Percentiles rank a stretch among this genome's conserved stretches.
Conservation (phyloP, 805 yeast species). For the Spathaspora hagerdaliae region DNA sequence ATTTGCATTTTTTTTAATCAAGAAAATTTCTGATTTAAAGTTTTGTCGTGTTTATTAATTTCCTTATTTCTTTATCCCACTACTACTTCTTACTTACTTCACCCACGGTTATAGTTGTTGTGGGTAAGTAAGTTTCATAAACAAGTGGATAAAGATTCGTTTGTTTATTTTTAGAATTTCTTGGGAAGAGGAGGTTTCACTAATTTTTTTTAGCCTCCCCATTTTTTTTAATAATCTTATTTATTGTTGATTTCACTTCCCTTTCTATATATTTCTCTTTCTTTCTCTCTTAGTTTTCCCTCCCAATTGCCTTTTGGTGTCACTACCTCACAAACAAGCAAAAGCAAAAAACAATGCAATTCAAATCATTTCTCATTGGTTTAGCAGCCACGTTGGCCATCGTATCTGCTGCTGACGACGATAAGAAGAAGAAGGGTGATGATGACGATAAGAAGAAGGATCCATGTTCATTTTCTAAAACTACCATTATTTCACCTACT, state of each 20-base stretch:
- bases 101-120: too few relatives aligned
- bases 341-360: slow-evolving; percentile 4
- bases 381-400: background rate
- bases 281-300: background rate
- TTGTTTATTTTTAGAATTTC: background rate
- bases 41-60: too few relatives aligned
- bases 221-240: background rate
- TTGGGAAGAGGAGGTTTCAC: background rate
- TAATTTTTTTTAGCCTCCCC: background rate
- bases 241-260: background rate
- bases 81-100: too few relatives aligned
- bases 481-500: slow-evolving; percentile 37
- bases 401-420: slow-evolving; percentile 2
- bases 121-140: background rate
- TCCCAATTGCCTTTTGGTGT: too few relatives aligned
- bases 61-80: too few relatives aligned
- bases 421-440: background rate
- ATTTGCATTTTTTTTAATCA: too few relatives aligned
- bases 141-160: background rate
- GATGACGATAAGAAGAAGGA: background rate
- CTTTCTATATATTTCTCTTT: background rate
- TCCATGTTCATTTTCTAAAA: slow-evolving; percentile 34
- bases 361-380: slow-evolving; percentile 3
- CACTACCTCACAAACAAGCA: background rate
- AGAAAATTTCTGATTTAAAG: too few relatives aligned